Percentiles rank a stretch among this genome's conserved stretches.
Evolutionary conservation across 805 yeast species (phyloP).

Genomic region (Cephaloascus albidus): DNA sequence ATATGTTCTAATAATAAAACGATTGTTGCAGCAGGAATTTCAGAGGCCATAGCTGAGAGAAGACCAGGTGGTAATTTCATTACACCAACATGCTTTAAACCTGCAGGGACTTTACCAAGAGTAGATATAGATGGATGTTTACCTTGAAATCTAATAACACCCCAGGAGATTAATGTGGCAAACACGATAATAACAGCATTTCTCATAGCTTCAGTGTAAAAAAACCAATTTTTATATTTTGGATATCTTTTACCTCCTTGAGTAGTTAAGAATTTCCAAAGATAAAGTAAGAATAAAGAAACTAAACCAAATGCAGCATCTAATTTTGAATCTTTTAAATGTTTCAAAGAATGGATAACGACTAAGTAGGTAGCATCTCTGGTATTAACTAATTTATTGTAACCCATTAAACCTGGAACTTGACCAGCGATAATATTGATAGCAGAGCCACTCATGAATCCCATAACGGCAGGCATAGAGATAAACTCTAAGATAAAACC

Average conservation of each 20-base stretch:
- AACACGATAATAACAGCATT: slow-evolving; percentile 75
- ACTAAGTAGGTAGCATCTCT: slow-evolving; percentile 63
- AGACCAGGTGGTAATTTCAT: slow-evolving; percentile 57
- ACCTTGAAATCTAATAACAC: slow-evolving; percentile 35
- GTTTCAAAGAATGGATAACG: slow-evolving; percentile 61
- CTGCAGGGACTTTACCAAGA: slow-evolving; percentile 75
- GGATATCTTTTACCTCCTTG: slow-evolving; percentile 58
- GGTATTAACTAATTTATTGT: slow-evolving; percentile 54
- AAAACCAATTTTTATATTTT: slow-evolving; percentile 43
- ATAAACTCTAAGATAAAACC: slow-evolving; percentile 87
- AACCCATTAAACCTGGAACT: slow-evolving; percentile 82
- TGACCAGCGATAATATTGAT: slow-evolving; percentile 76
- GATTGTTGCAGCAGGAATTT: slow-evolving; percentile 79
- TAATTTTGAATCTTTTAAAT: slow-evolving; percentile 55
- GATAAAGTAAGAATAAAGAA: slow-evolving; percentile 60
- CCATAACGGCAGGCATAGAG: slow-evolving; percentile 86
- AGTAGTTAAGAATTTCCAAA: slow-evolving; percentile 59
- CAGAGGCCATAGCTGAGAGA: slow-evolving; percentile 53
- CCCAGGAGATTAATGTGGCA: slow-evolving; percentile 79
- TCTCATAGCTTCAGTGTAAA: slow-evolving; percentile 69
- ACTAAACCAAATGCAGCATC: slow-evolving; percentile 90
- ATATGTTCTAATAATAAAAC: slow-evolving; percentile 84
- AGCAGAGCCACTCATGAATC: slow-evolving; percentile 94
- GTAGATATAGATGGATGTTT: slow-evolving; percentile 42
- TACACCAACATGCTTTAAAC: slow-evolving; percentile 68